Base-by-base conservation (phyloP, 2,329 filamentous ascomycete species). In the Aspergillus fructus region DNA sequence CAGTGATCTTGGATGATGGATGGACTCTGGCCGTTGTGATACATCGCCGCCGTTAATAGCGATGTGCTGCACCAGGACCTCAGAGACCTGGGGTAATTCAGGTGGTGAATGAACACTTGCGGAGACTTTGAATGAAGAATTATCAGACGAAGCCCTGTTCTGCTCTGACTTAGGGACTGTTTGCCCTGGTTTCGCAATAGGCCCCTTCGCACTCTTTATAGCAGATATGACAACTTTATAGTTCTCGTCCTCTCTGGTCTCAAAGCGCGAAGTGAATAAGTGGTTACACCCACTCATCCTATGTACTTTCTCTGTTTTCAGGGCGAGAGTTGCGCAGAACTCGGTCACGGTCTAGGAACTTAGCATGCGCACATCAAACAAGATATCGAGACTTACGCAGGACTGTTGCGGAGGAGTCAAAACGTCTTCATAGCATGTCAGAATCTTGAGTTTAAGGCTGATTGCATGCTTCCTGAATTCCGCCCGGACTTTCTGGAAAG, bases 141-240 rank as follows among this genome's bases (percentile, higher is more conserved):
- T 30, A 30, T 6, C 24, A 7, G 3, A 4, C 9, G 27, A 9
- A 0, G 27, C 13, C 7, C 5, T 5, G 13, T n/a, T 37, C 13
- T 37, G 15, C 13, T 8, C 5, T 37, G 34, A 5, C 1, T 2
- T 30, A 6, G 13, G 15, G 5, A n/a, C 0, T n/a, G 15, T 8
- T 3, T 0, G 34, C 5, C 15, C 34, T 7, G 34, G 4, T 13
- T 1, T 0, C 2, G 27, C 4, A 30, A 1, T 30, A 1, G 8
- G 3, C 1, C 0, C n/a, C 6, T 27, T 39, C 33, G 17, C 5
- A 2, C 40, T 49, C 33, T 40, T 49, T 9, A 49, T 49, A 5
- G 34, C 33, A 1, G 33, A 49, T 8, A 49, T 9, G 4, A 49
- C n/a, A 8, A n/a, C 17, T 13, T 27, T 23, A 17, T 49, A 49